These are phyloP conservation scores for Zygosaccharomyces rouxii DNA, from an alignment of 805 yeast species.

Conservation along the genomic window DNA sequence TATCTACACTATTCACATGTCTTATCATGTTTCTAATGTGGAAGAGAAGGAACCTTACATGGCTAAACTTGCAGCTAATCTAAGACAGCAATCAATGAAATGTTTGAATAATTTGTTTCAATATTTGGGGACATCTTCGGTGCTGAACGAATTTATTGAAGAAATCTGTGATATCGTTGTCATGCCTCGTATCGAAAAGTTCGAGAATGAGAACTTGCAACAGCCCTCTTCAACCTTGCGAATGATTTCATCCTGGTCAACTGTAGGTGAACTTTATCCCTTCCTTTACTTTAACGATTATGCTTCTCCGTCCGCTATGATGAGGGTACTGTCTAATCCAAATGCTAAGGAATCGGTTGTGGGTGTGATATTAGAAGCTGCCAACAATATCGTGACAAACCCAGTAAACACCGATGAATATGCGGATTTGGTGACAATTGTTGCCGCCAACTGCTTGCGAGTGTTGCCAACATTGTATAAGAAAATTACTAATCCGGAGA, in stretches of 20 bases:
- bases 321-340: conserved; percentile 48
- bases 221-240: conserved; percentile 75
- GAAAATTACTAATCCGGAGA: conserved; percentile 38
- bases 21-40: conserved; percentile 43
- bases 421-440: conserved; percentile 47
- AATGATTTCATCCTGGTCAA: conserved; percentile 57
- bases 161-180: conserved; percentile 52
- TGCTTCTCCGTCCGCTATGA: conserved; percentile 51
- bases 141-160: conserved; percentile 54
- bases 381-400: conserved; percentile 43
- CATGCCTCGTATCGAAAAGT: conserved; percentile 58
- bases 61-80: conserved; percentile 48
- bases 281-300: conserved; percentile 54
- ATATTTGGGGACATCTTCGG: conserved; percentile 44
- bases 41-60: conserved; percentile 23
- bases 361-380: conserved; percentile 50
- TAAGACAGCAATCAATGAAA: conserved; percentile 66
- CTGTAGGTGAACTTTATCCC: conserved; percentile 41
- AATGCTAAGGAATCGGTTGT: conserved; percentile 67
- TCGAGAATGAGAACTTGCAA: conserved; percentile 74
- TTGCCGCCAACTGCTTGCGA: conserved; percentile 53
- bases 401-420: conserved; percentile 42
- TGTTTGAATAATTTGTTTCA: conserved; percentile 55
- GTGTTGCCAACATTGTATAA: conserved; percentile 49
- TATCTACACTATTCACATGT: conserved; percentile 48